phyloP scores from a whole-genome alignment of 2,329 filamentous ascomycete species.

The Setomelanomma holmii region DNA sequence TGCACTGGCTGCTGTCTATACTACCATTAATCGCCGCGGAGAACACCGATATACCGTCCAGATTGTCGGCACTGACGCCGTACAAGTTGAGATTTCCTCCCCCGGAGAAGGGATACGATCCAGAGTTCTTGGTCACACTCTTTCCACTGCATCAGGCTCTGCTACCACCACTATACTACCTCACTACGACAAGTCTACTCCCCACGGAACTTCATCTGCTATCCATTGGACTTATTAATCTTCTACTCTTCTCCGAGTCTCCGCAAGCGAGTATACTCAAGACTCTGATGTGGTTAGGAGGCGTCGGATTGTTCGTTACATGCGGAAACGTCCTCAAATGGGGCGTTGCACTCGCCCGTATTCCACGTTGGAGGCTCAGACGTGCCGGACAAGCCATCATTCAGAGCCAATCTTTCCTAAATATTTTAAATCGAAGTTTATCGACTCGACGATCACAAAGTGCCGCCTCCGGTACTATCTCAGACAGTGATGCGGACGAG shows the following conservation, averaged over 20 bases:
- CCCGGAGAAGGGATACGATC: constrained; percentile 50
- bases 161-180: constrained; percentile 73
- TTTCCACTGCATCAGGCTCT: constrained; percentile 86
- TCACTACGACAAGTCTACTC: constrained; percentile 88
- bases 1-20: constrained; percentile 83
- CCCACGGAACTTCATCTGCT: constrained; percentile 87
- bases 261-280: constrained; percentile 55
- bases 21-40: constrained; percentile 68
- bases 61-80: constrained; percentile 40
- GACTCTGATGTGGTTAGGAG: constrained; percentile 63
- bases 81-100: constrained; percentile 45
- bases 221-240: constrained; percentile 80
- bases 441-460: constrained; percentile 33
- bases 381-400: constrained; percentile 58
- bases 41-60: constrained; percentile 49
- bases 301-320: constrained; percentile 74
- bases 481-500: constrained; percentile 58
- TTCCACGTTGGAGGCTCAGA: constrained; percentile 89
- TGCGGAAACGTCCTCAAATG: constrained; percentile 79
- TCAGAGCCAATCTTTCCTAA: constrained; percentile 53
- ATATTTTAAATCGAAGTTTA: constrained; percentile 49
- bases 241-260: constrained; percentile 77
- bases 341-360: constrained; percentile 84
- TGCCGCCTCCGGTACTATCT: constrained; percentile 11
- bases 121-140: constrained; percentile 69